Evolutionary conservation across 768 basidiomycete species (phyloP), one percentile per base, ranked within the genome.

Genomic region (Trametes cinnabarina): DNA sequence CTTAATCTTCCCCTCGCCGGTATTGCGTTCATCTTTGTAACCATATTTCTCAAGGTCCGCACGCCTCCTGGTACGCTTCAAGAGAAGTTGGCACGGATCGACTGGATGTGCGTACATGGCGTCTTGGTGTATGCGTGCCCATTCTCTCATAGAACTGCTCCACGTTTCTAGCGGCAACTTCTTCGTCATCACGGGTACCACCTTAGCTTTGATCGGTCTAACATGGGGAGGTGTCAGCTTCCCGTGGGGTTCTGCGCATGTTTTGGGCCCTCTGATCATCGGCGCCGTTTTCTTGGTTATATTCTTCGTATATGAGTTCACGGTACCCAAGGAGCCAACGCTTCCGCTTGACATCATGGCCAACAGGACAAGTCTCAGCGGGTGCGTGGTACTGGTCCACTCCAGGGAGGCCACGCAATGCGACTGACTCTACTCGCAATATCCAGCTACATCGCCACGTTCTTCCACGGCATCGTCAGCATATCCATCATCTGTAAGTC

Each of bases 151-250:
- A 58, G 25, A 19, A 25, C 40, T 14, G 5, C 59, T 54, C n/a
- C n/a, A 0, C 43, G 47, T 19, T 3, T 51, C 34, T 34, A 76
- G 74, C 12, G 76, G 76, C 3, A 76, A 76, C 55, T 15, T 63
- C 3, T 65, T 77, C 22, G 62, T 74, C 42, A 66, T 76, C 28
- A 64, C 61, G 14, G 69, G 70, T 0, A 66, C 73, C 0, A 71
- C 71, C 1, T 64, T 70, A 2, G 62, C 65, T 14, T 66, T 76
- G 37, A 61, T 78, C 54, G 77, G 70, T 0, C 60, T 81, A 10
- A 77, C 76, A 3, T 78, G 75, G 72, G 79, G 73, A n/a, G 79
- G 76, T 22, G 63, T 71, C 28, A 57, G 65, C 1, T 77, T 75
- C 68, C 44, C 73, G 0, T 81, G 79, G 79, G 37, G 47, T 8